Conservation (phyloP, 2,329 filamentous ascomycete species). For the Ophiostoma tasmaniense region DNA sequence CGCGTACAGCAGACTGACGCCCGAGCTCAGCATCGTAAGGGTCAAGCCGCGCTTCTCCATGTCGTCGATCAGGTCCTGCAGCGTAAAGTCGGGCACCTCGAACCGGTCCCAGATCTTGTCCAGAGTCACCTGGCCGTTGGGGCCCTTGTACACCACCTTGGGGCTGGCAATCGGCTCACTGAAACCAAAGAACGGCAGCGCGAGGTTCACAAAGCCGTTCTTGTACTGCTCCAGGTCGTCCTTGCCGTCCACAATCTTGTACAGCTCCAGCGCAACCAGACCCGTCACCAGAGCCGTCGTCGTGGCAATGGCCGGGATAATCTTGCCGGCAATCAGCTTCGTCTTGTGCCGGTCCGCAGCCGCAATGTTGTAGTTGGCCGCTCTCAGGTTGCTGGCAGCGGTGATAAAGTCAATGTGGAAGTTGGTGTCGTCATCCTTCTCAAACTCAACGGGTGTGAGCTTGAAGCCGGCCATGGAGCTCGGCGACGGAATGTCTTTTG, state of each 20-base stretch:
- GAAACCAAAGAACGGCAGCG: slow-evolving; percentile 95
- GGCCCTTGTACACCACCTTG: slow-evolving; percentile 81
- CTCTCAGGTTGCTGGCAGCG: slow-evolving; percentile 88
- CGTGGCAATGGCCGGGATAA: slow-evolving; percentile 96
- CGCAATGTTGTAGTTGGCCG: slow-evolving; percentile 96
- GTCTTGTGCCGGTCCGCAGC: slow-evolving; percentile 92
- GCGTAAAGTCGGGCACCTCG: slow-evolving; percentile 76
- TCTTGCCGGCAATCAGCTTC: slow-evolving; percentile 99
- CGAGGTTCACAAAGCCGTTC: slow-evolving; percentile 96
- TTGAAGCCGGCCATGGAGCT: slow-evolving; percentile 81
- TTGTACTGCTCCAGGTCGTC: slow-evolving; percentile 97
- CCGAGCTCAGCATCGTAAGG: slow-evolving; percentile 93
- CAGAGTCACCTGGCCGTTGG: slow-evolving; percentile 68
- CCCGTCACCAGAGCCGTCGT: slow-evolving; percentile 94
- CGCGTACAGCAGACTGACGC: slow-evolving; percentile 88
- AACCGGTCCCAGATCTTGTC: slow-evolving; percentile 99
- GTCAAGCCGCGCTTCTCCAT: slow-evolving; percentile 74
- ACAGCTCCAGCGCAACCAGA: slow-evolving; percentile 83
- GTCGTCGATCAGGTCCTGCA: slow-evolving; percentile 72
- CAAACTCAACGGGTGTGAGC: slow-evolving; percentile 81
- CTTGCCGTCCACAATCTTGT: slow-evolving; percentile 95
- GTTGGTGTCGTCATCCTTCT: slow-evolving; percentile 98
- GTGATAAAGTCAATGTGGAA: slow-evolving; percentile 99
- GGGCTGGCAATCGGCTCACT: slow-evolving; percentile 91
- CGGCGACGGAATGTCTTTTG: slow-evolving; percentile 64